Percentiles rank a stretch among this genome's conserved stretches.
Evolutionary conservation across 345 rosid species (phyloP).

Genomic region (Eucalyptus camaldulensis): DNA sequence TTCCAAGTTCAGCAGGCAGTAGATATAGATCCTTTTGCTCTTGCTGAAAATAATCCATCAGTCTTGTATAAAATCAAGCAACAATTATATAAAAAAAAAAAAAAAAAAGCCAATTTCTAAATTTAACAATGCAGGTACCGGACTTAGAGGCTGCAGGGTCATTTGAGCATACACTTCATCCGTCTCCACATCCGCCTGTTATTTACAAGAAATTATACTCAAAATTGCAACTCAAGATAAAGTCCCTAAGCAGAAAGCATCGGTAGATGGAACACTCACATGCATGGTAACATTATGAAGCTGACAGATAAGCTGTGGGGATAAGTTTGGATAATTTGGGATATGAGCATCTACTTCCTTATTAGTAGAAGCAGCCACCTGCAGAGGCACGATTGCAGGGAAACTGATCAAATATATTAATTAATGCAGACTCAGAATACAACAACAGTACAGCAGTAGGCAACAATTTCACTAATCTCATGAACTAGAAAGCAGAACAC

Average conservation of each 20-base stretch:
- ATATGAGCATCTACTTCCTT: conserved; percentile 42
- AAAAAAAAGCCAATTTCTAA: background rate
- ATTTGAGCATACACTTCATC: conserved; percentile 82
- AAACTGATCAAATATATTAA: background rate
- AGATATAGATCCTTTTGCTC: conserved; percentile 34
- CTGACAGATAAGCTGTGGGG: conserved; percentile 54
- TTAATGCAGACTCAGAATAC: background rate
- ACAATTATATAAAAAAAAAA: background rate
- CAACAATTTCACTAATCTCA: background rate
- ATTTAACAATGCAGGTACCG: conserved; percentile 1
- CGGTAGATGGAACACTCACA: conserved; percentile 12
- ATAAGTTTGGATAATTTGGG: conserved; percentile 55
- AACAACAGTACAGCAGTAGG: background rate
- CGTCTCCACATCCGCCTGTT: conserved; percentile 67
- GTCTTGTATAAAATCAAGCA: background rate
- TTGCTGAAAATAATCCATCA: conserved; percentile 8
- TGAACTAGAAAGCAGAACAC: background rate
- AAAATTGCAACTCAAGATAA: background rate
- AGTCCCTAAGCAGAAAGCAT: background rate
- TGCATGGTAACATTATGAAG: conserved; percentile 70
- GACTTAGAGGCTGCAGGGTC: conserved; percentile 62
- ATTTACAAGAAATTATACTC: background rate
- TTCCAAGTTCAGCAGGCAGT: conserved; percentile 26
- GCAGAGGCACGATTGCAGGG: background rate
- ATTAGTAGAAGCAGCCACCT: conserved; percentile 64